These are phyloP conservation scores for Aspergillus asperescens DNA, from an alignment of 495 filamentous ascomycete genomes.

Conservation along the genomic window DNA sequence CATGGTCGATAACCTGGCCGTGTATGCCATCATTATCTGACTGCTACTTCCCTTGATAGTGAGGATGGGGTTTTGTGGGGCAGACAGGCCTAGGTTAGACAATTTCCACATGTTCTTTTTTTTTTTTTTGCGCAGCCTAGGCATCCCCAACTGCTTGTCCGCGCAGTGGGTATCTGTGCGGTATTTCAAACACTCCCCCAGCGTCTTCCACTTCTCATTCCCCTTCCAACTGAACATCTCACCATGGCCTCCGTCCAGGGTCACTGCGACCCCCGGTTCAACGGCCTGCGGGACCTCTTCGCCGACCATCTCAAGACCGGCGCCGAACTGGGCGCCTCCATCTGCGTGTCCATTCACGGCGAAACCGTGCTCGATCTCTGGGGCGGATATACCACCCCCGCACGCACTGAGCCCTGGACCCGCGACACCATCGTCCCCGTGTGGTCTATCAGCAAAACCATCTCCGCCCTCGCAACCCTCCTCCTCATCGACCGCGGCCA, in stretches of 20 bases:
- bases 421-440: slow-evolving; percentile 37
- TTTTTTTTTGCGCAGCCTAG: too few relatives aligned
- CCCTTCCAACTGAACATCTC: background rate
- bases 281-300: slow-evolving; percentile 28
- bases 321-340: slow-evolving; percentile 38
- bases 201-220: background rate
- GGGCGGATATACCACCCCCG: slow-evolving; percentile 35
- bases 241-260: slow-evolving; percentile 34
- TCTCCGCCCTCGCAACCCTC: slow-evolving; percentile 34
- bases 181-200: too few relatives aligned
- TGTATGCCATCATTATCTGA: too few relatives aligned
- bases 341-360: slow-evolving; percentile 40
- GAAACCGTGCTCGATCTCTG: slow-evolving; percentile 43
- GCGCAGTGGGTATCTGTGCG: too few relatives aligned
- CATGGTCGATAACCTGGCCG: too few relatives aligned
- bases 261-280: slow-evolving; percentile 32
- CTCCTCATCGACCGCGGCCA: slow-evolving; percentile 38
- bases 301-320: slow-evolving; percentile 22
- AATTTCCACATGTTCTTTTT: too few relatives aligned
- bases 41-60: too few relatives aligned
- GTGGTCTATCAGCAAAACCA: slow-evolving; percentile 39
- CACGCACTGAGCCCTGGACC: slow-evolving; percentile 29
- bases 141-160: too few relatives aligned
- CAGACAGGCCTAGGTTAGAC: too few relatives aligned
- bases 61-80: too few relatives aligned